phyloP scores from a whole-genome alignment of 352 stramenopile genomes.

The Pythium volutum region DNA sequence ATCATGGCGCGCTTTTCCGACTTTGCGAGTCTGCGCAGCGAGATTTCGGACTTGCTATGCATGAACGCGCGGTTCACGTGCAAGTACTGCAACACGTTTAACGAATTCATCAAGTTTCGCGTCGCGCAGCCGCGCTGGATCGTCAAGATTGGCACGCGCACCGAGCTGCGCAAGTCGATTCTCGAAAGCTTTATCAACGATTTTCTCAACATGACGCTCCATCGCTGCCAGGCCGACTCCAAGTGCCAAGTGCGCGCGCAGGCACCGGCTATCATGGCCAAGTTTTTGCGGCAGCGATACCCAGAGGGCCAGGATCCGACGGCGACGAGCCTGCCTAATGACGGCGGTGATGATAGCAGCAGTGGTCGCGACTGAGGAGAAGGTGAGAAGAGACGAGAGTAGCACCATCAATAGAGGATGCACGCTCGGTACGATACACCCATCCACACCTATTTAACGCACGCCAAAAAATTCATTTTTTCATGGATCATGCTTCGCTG shows the following conservation, averaged over 20 bases:
- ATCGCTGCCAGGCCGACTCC: constrained; percentile 6
- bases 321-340: not conserved
- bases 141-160: constrained; percentile 26
- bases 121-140: constrained; percentile 25
- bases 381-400: too few species aligned
- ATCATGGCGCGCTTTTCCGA: constrained; percentile 63
- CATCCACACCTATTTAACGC: too few species aligned
- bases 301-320: constrained; percentile 1
- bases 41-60: constrained; percentile 46
- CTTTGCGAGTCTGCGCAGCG: constrained; percentile 48
- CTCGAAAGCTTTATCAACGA: constrained; percentile 28
- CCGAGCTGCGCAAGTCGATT: constrained; percentile 23
- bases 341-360: not conserved
- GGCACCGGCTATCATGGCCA: constrained; percentile 21
- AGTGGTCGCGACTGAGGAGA: not conserved
- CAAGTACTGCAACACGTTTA: constrained; percentile 42
- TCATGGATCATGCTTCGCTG: too few species aligned
- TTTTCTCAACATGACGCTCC: constrained; percentile 24
- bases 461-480: too few species aligned
- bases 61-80: constrained; percentile 51
- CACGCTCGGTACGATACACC: too few species aligned
- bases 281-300: constrained; percentile 15
- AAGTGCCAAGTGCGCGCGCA: constrained; percentile 21
- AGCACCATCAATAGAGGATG: too few species aligned
- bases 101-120: constrained; percentile 40